Evolutionary conservation across 306 rosid species (phyloP).

Genomic region (Dalbergia oliveri): DNA sequence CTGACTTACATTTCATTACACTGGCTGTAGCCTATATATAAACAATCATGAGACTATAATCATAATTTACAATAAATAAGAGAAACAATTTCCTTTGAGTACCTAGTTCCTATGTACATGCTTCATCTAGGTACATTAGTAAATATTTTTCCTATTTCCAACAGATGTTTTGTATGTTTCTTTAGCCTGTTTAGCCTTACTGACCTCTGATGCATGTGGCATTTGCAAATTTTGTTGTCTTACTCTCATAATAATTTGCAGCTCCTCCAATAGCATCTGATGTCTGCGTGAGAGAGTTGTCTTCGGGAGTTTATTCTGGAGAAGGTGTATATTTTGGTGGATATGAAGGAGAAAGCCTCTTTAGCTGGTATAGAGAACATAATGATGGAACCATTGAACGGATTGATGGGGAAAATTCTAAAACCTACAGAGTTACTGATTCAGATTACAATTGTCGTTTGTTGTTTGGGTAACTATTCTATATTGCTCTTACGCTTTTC

Average conservation of each 20-base stretch:
- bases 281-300: slow-evolving; percentile 70
- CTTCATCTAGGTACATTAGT: too few species aligned
- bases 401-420: slow-evolving; percentile 72
- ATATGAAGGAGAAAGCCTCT: slow-evolving; percentile 84
- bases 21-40: too few species aligned
- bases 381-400: slow-evolving; percentile 75
- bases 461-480: slow-evolving; percentile 82
- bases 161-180: slow-evolving; percentile 15
- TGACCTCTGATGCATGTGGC: background rate
- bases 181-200: background rate
- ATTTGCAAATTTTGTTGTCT: slow-evolving; percentile 41
- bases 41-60: too few species aligned
- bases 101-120: too few species aligned
- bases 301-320: slow-evolving; percentile 78
- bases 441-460: slow-evolving; percentile 79
- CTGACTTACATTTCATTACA: too few species aligned
- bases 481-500: slow-evolving; percentile 17
- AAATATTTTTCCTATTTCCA: too few species aligned
- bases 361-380: slow-evolving; percentile 91
- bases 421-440: slow-evolving; percentile 75
- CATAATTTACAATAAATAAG: too few species aligned
- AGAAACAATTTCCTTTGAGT: too few species aligned
- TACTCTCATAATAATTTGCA: slow-evolving; percentile 54
- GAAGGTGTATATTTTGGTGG: slow-evolving; percentile 99
- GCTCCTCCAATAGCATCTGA: slow-evolving; percentile 86